Percentiles rank a stretch among this genome's conserved stretches.
Conservation (phyloP, 257 asterid genomes). For the Capsicum pubescens region DNA sequence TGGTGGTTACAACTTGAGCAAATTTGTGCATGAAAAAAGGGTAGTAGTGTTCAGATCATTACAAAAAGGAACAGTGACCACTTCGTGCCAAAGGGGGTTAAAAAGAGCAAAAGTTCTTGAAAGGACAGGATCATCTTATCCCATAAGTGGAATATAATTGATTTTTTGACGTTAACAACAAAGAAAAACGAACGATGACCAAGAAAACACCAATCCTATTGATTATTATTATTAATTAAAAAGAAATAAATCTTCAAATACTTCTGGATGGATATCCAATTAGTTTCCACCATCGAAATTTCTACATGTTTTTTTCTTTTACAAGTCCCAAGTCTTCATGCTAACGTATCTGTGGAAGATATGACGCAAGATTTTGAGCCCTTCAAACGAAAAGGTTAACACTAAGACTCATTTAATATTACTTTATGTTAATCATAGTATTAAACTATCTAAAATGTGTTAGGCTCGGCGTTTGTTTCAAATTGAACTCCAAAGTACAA, state of each 20-base stretch:
- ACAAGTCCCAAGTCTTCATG: not conserved
- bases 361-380: not conserved
- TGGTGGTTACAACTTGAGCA: not conserved
- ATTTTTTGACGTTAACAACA: not conserved
- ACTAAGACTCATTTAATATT: not conserved
- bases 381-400: not conserved
- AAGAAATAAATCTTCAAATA: not conserved
- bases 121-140: not conserved
- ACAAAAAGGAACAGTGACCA: not conserved
- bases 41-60: not conserved
- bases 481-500: not conserved
- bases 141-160: not conserved
- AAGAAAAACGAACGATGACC: not conserved
- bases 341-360: not conserved
- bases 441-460: not conserved
- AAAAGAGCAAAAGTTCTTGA: not conserved
- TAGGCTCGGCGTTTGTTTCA: not conserved
- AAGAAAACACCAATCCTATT: not conserved
- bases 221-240: not conserved
- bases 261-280: not conserved
- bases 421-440: too few relatives aligned
- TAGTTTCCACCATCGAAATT: not conserved
- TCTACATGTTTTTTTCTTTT: not conserved
- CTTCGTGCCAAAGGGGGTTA: too few relatives aligned
- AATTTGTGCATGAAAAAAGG: not conserved